Evolutionary conservation across 2,329 filamentous ascomycete genomes (phyloP), one percentile per base, ranked within the genome.

Genomic region (Ceratocystiopsis minuta): DNA sequence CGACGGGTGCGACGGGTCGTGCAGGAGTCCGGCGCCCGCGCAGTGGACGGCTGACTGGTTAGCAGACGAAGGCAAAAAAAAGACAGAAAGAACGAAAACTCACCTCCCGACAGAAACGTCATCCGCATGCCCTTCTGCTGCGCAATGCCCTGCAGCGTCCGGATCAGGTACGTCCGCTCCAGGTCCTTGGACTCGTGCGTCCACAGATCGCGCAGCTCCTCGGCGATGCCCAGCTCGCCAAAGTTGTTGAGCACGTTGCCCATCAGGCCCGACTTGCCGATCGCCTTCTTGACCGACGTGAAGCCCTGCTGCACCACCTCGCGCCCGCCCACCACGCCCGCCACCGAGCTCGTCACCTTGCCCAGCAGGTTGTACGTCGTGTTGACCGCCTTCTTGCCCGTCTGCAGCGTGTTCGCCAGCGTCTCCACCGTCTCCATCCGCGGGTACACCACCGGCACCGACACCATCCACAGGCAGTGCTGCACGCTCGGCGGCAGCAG

Each of bases 151-250:
- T 98, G 90, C 3, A 98, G 70, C 1, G 90, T 98, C 49, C 90
- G 79, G 56, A 98, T 93, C 47, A 98, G 67, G 57, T 98, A 98
- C 7, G 90, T 98, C 44, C 90, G 72, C 62, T 98, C 90, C 35
- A 98, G 75, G 53, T 98, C 90, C 70, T 96, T 98, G 41, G 81
- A 87, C 40, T 96, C 88, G 55, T 98, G 90, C 17, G 90, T 98
- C 90, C 90, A 98, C 67, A 93, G 80, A 57, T 98, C 90, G 55
- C 88, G 79, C 45, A 96, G 65, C 55, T 96, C 90, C 61, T 98
- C 90, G 41, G 90, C 76, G 40, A 96, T 75, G 54, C 95, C 90
- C 46, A 98, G 79, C 50, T 96, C 90, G 42, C 90, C 90, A 57
- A 98, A 98, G 33, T 92, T 87, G 62, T 86, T 95, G 39, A 98